Conservation (phyloP, 495 filamentous ascomycete genomes). For the Aspergillus heteromorphus region DNA sequence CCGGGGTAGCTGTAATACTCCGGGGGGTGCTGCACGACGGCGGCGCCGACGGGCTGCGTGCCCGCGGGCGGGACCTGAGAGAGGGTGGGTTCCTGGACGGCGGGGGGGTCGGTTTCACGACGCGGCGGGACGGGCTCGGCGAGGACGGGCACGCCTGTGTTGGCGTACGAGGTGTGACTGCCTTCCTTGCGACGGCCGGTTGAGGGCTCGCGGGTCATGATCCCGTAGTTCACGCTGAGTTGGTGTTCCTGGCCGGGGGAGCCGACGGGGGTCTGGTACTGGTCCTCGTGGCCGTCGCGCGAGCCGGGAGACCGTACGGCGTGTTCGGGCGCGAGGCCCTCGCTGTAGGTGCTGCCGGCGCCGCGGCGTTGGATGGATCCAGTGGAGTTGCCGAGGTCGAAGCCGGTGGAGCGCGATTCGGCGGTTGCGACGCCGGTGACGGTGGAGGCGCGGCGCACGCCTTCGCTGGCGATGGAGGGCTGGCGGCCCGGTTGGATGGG, state of each 20-base stretch:
- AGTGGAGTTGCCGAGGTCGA: constrained; percentile 28
- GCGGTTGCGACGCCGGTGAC: constrained; percentile 14
- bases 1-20: constrained; percentile 13
- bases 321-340: constrained; percentile 38
- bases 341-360: constrained; percentile 23
- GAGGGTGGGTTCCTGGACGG: background rate
- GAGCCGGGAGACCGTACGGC: constrained; percentile 37
- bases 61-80: background rate
- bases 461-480: background rate
- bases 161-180: constrained; percentile 13
- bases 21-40: background rate
- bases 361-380: constrained; percentile 31
- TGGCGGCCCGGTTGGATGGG: constrained; percentile 9
- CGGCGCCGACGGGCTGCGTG: background rate
- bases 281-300: constrained; percentile 28
- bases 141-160: constrained; percentile 14
- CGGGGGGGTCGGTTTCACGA: background rate
- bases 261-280: constrained; percentile 25
- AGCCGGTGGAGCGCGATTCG: constrained; percentile 29
- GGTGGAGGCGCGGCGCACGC: constrained; percentile 14
- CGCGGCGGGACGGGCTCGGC: constrained; percentile 12
- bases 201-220: constrained; percentile 35
- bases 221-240: constrained; percentile 19
- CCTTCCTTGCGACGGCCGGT: constrained; percentile 40
- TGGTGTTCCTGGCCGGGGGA: constrained; percentile 22